Conservation (phyloP, 306 rosid species). For the Senna siamea region DNA sequence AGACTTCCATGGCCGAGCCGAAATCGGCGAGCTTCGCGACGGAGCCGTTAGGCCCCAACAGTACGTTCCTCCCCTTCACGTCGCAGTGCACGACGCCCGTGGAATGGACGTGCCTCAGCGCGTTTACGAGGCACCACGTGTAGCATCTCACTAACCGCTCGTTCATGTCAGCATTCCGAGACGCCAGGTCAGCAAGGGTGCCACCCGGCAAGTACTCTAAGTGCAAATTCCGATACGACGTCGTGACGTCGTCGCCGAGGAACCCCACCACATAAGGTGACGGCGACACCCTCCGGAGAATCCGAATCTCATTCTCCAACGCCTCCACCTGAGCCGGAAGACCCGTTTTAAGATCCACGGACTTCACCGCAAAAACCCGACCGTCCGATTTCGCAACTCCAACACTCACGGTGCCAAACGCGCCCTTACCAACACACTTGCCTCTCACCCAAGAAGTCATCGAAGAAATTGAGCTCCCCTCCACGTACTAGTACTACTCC, state of each 20-base stretch:
- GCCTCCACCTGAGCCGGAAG: conserved; percentile 53
- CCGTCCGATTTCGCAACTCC: conserved; percentile 49
- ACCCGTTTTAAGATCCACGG: conserved; percentile 49
- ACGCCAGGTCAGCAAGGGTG: conserved; percentile 46
- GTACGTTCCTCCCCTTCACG: conserved; percentile 66
- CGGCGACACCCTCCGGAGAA: conserved; percentile 57
- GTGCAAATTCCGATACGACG: conserved; percentile 60
- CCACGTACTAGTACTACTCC: too few relatives aligned
- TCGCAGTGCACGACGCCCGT: conserved; percentile 73
- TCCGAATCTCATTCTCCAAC: conserved; percentile 66
- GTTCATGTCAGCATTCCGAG: conserved; percentile 40
- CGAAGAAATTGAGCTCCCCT: neutral
- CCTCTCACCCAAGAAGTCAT: conserved; percentile 66
- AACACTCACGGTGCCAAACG: conserved; percentile 60
- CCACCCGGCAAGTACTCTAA: conserved; percentile 73
- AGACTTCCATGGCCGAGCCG: conserved; percentile 54
- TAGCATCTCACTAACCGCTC: conserved; percentile 47
- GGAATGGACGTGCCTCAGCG: conserved; percentile 57
- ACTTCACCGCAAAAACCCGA: conserved; percentile 63
- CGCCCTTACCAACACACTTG: conserved; percentile 62
- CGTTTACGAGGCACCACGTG: conserved; percentile 65
- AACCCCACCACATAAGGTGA: conserved; percentile 63
- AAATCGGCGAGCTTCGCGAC: conserved; percentile 67
- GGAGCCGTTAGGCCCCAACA: conserved; percentile 38
- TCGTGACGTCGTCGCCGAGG: conserved; percentile 58